phyloP scores from a whole-genome alignment of 2,329 filamentous ascomycete species.

The Tympanopsis confertula region DNA sequence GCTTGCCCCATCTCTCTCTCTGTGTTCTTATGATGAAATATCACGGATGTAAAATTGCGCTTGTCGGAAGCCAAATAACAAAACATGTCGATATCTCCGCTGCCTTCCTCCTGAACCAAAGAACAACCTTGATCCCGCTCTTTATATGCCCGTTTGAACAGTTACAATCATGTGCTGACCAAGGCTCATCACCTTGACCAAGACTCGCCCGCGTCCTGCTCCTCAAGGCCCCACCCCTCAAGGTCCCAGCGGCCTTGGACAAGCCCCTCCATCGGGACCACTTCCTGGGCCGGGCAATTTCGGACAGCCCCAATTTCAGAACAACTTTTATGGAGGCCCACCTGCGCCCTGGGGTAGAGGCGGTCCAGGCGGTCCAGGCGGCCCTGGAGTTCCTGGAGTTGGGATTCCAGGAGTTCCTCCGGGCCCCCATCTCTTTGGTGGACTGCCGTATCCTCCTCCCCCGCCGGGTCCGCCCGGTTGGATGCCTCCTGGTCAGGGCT shows the following conservation, averaged over 20 bases:
- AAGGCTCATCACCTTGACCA: no score
- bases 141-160: constrained; percentile 25
- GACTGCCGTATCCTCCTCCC: constrained; percentile 68
- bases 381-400: constrained; percentile 15
- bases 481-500: constrained; percentile 62
- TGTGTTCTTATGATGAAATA: constrained; percentile 70
- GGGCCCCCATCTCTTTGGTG: constrained; percentile 49
- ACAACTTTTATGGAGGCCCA: constrained; percentile 34
- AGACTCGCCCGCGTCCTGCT: constrained; percentile 19
- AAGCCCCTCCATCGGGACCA: constrained; percentile 12
- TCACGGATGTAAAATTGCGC: constrained; percentile 90
- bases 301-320: constrained; percentile 29
- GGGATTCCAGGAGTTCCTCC: constrained; percentile 18
- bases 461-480: constrained; percentile 64
- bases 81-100: constrained; percentile 97
- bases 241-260: constrained; percentile 12
- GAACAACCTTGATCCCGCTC: constrained; percentile 19
- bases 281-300: constrained; percentile 26
- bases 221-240: constrained; percentile 15
- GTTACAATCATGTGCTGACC: no score
- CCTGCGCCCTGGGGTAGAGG: constrained; percentile 41
- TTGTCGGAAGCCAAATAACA: constrained; percentile 86
- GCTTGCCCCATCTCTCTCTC: constrained; percentile 6
- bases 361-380: constrained; percentile 26
- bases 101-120: constrained; percentile 96